Evolutionary conservation across 2,329 filamentous ascomycete species (phyloP).

Genomic region (Fusarium miscanthi): DNA sequence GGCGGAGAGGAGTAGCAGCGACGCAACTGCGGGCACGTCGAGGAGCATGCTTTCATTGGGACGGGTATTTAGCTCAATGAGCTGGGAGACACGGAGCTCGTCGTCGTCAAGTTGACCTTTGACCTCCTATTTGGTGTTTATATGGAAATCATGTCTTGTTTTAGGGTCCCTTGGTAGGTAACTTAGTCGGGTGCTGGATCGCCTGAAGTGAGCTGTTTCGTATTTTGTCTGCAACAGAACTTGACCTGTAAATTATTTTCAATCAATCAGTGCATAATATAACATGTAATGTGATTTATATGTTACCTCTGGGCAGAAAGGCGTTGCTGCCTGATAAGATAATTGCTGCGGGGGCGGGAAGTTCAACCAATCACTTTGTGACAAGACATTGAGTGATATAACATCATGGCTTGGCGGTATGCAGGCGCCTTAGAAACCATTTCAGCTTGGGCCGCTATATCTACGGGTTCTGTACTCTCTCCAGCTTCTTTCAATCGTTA

Average conservation of each 20-base stretch:
- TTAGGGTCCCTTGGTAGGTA: too few species aligned
- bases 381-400: neutral
- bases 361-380: neutral
- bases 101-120: neutral
- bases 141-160: too few species aligned
- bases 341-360: neutral
- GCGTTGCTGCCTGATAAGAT: accelerated
- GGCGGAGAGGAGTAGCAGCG: neutral
- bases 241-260: too few species aligned
- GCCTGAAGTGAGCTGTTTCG: too few species aligned
- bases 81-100: neutral
- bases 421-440: neutral
- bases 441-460: neutral
- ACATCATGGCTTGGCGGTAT: too few species aligned
- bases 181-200: too few species aligned
- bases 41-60: neutral
- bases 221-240: too few species aligned
- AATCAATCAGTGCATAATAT: too few species aligned
- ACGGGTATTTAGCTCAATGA: neutral
- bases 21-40: neutral
- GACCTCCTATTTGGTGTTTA: neutral
- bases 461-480: neutral
- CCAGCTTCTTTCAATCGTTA: neutral
- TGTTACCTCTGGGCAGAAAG: neutral
- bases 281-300: too few species aligned